Conservation (phyloP, 768 basidiomycete genomes). For the Trichaptum fuscoviolaceum region DNA sequence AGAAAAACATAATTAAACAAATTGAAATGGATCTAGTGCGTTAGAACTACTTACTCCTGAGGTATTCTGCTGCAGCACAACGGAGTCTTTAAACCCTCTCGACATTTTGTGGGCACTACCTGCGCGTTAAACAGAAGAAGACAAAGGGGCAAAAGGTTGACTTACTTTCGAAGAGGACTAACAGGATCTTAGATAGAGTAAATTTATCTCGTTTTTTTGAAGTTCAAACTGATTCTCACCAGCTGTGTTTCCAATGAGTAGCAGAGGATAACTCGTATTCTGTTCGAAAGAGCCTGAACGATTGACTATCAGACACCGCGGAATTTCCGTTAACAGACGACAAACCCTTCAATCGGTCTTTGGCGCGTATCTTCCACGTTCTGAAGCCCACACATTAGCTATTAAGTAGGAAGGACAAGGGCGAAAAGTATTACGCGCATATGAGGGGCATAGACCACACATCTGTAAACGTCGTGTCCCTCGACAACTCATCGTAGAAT, state of each 20-base stretch:
- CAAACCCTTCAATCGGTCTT: background rate
- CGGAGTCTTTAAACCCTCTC: conserved; percentile 11
- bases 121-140: background rate
- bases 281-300: background rate
- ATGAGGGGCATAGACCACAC: background rate
- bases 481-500: background rate
- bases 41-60: conserved; percentile 8
- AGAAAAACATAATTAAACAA: background rate
- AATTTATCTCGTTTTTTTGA: no score
- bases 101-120: background rate
- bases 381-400: background rate
- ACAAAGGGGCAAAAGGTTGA: background rate
- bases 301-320: background rate
- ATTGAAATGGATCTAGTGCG: background rate
- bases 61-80: conserved; percentile 14
- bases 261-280: conserved; percentile 22
- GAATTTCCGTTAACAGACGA: background rate
- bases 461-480: background rate
- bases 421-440: background rate
- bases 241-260: conserved; percentile 23
- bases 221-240: background rate
- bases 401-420: background rate
- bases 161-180: conserved; percentile 11
- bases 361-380: background rate
- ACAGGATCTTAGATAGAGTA: conserved; percentile 10